Conservation (phyloP, 108 stramenopile genomes). For the Stephanodiscus triporus region DNA sequence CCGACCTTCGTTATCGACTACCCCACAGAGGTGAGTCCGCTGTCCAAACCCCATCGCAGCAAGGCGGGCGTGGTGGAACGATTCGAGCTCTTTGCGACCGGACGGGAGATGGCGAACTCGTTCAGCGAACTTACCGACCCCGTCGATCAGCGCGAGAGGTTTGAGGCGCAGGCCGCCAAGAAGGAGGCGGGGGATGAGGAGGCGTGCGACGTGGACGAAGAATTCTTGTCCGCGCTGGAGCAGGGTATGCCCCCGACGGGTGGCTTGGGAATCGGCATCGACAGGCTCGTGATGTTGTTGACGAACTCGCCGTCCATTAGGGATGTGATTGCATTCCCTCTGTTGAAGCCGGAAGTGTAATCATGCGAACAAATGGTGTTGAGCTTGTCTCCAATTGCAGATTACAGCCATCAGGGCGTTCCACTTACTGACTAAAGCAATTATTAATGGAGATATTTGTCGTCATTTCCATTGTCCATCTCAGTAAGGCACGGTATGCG, state of each 20-base stretch:
- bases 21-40: conserved; percentile 95
- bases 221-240: conserved; percentile 94
- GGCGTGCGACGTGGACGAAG: conserved; percentile 98
- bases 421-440: too few species aligned
- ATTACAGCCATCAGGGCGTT: too few species aligned
- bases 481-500: too few species aligned
- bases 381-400: too few species aligned
- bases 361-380: too few species aligned
- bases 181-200: conserved; percentile 97
- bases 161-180: conserved; percentile 95
- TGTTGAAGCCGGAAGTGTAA: conserved; percentile 67
- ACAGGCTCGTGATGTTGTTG: conserved; percentile 97
- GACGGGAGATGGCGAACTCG: conserved; percentile 96
- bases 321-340: conserved; percentile 98
- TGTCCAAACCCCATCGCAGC: conserved; percentile 95
- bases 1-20: conserved; percentile 99
- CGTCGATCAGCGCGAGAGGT: conserved; percentile 93
- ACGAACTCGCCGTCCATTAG: conserved; percentile 96
- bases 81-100: conserved; percentile 97
- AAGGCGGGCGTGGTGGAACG: conserved; percentile 94
- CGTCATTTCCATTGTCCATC: too few species aligned
- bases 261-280: conserved; percentile 98
- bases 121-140: conserved; percentile 99
- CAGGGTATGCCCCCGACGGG: conserved; percentile 99
- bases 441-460: too few species aligned